Percentiles rank a stretch among this genome's conserved stretches.
These are phyloP conservation scores for Talaromyces proteolyticus DNA, from an alignment of 495 filamentous ascomycete species.

Conservation along the genomic window DNA sequence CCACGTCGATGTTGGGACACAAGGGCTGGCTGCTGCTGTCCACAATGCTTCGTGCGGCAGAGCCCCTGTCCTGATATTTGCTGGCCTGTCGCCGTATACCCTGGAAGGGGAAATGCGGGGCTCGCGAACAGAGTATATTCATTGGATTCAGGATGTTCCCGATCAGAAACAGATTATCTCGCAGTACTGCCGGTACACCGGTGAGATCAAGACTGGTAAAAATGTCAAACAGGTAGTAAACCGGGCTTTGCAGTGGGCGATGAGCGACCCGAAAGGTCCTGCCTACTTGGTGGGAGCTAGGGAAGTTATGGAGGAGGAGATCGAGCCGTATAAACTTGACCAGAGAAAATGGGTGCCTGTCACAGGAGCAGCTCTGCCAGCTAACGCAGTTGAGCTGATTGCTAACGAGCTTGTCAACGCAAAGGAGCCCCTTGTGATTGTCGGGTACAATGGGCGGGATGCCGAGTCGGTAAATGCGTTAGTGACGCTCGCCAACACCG, in stretches of 20 bases:
- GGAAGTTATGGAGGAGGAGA: slow-evolving; percentile 91
- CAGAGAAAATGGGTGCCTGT: slow-evolving; percentile 72
- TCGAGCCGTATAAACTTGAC: slow-evolving; percentile 72
- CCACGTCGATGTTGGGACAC: slow-evolving; percentile 94
- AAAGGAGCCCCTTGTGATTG: slow-evolving; percentile 71
- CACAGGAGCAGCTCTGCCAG: slow-evolving; percentile 66
- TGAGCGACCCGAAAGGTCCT: slow-evolving; percentile 73
- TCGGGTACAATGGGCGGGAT: slow-evolving; percentile 77
- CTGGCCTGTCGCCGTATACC: slow-evolving; percentile 83
- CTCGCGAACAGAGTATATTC: slow-evolving; percentile 88
- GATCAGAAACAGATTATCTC: slow-evolving; percentile 88
- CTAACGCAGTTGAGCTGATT: slow-evolving; percentile 59
- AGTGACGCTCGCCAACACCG: slow-evolving; percentile 68
- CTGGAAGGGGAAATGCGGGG: slow-evolving; percentile 88
- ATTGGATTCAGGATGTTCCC: slow-evolving; percentile 96
- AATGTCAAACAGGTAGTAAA: slow-evolving; percentile 97
- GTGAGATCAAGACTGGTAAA: slow-evolving; percentile 82
- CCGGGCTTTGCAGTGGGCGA: slow-evolving; percentile 82
- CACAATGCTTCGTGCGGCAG: slow-evolving; percentile 88
- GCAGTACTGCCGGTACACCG: slow-evolving; percentile 92
- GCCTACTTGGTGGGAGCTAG: slow-evolving; percentile 81
- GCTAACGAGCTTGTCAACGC: slow-evolving; percentile 66
- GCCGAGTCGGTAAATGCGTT: slow-evolving; percentile 63
- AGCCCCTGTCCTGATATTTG: slow-evolving; percentile 85
- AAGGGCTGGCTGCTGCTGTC: slow-evolving; percentile 84